Percentiles rank a stretch among this genome's conserved stretches.
phyloP scores from a whole-genome alignment of 768 basidiomycete genomes.

The Mycena pura region DNA sequence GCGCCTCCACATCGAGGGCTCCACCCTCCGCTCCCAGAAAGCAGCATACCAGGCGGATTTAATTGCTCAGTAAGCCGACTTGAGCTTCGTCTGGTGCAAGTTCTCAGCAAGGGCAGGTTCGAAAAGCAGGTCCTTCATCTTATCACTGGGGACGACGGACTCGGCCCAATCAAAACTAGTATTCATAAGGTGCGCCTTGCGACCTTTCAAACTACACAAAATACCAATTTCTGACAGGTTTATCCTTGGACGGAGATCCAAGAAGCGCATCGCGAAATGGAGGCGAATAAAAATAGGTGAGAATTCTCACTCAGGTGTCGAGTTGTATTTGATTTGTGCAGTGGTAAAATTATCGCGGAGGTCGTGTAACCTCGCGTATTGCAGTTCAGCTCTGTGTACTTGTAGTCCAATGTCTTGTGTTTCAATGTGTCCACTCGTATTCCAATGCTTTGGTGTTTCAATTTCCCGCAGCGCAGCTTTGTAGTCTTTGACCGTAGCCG shows the following conservation, averaged over 20 bases:
- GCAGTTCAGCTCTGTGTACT: no score
- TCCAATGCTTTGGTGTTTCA: no score
- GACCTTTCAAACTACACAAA: constrained; percentile 5
- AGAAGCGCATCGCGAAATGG: constrained; percentile 84
- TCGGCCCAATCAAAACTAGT: constrained; percentile 69
- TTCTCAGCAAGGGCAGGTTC: constrained; percentile 49
- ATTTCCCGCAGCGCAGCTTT: no score
- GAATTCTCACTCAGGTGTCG: constrained; percentile 18
- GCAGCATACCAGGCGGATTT: constrained; percentile 80
- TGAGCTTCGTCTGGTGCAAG: background rate
- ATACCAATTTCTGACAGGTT: constrained; percentile 52
- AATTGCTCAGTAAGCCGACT: constrained; percentile 53
- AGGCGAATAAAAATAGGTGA: constrained; percentile 63
- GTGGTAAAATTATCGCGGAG: constrained; percentile 55
- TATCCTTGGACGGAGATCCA: constrained; percentile 82
- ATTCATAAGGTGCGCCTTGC: constrained; percentile 70
- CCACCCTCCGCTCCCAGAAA: constrained; percentile 79
- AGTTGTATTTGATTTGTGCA: constrained; percentile 27
- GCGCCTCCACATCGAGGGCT: constrained; percentile 86
- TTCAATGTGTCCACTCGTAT: no score
- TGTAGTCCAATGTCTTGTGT: no score
- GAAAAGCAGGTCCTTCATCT: constrained; percentile 55
- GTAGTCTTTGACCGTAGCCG: no score
- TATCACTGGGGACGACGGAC: constrained; percentile 63
- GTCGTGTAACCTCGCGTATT: constrained; percentile 29